phyloP scores from a whole-genome alignment of 1,284 basidiomycete species.

The Microstroma glucosiphilum region DNA sequence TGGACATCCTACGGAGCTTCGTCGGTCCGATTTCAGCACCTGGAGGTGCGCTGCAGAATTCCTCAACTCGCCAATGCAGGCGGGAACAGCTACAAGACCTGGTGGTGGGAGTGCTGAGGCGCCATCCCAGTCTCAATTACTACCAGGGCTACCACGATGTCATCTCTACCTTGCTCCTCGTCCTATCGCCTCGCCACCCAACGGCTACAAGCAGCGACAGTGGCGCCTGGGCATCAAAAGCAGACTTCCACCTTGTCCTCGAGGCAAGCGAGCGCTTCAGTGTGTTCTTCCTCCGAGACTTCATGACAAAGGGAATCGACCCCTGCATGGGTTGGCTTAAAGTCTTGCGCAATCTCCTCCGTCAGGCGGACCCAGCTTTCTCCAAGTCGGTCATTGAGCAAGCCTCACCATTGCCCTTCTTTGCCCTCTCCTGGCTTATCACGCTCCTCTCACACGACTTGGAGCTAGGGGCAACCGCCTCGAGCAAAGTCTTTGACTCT shows the following conservation, averaged over 20 bases:
- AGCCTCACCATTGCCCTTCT: slow-evolving; percentile 68
- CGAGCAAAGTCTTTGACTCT: slow-evolving; percentile 79
- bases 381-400: slow-evolving; percentile 61
- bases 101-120: slow-evolving; percentile 64
- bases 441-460: slow-evolving; percentile 87
- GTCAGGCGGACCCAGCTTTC: slow-evolving; percentile 65
- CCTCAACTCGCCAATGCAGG: slow-evolving; percentile 8
- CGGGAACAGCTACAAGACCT: slow-evolving; percentile 29
- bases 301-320: slow-evolving; percentile 76
- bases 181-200: slow-evolving; percentile 8
- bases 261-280: slow-evolving; percentile 60
- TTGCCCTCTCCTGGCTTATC: slow-evolving; percentile 79
- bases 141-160: slow-evolving; percentile 89
- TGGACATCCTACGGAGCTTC: slow-evolving; percentile 47
- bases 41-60: background rate
- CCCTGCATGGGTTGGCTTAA: slow-evolving; percentile 76
- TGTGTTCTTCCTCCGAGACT: slow-evolving; percentile 74
- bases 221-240: slow-evolving; percentile 8
- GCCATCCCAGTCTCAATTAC: slow-evolving; percentile 68
- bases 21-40: slow-evolving; percentile 8
- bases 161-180: slow-evolving; percentile 71
- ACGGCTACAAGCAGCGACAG: background rate
- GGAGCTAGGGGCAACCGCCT: background rate
- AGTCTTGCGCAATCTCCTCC: slow-evolving; percentile 64
- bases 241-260: slow-evolving; percentile 11